Evolutionary conservation across 345 rosid genomes (phyloP), one percentile per base, ranked within the genome.

Genomic region (Linum usitatissimum): DNA sequence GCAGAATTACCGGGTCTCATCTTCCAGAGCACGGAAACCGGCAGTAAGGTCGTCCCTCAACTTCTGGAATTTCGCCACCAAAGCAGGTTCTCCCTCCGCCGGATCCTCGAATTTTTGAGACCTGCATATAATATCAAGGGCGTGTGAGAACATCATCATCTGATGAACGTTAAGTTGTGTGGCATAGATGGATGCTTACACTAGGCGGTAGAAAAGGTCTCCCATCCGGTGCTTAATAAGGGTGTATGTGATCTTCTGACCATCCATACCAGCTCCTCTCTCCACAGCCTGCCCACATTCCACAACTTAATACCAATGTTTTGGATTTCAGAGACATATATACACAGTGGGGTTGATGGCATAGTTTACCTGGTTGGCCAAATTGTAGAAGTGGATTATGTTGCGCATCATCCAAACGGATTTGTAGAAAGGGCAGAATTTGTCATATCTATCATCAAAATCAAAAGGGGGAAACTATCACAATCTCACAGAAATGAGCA

Each of bases 331-430:
- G 51, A 42, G 49, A 7, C 13, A 15, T 2, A 45, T 6, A 34
- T 34, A 34, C 38, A 34, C 38, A 34, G 38, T 34, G 38, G 38
- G 51, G 13, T 4, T 4, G 34, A 19, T 12, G 17, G 45, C 53
- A 20, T 1, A 30, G 58, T 14, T 23, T 78, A 94, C 99, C 96
- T 94, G 99, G 65, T 94, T 94, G 75, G 99, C 95, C 82, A 94
- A 75, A 75, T 83, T 85, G 81, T 71, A 88, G 81, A 83, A 94
- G 78, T 90, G 99, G 62, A 94, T 83, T 28, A 94, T 94, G 83
- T 94, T 94, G 72, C 97, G 99, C 99, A 94, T 94, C 99, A 94
- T 86, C 99, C 99, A 94, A 59, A 94, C 93, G 18, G 97, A 90
- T 76, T 94, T 94, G 93, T 90, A 94, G 80, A 94, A 94, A 49